Evolutionary conservation across 2,329 filamentous ascomycete species (phyloP).

Genomic region (Diaporthe vaccinii): DNA sequence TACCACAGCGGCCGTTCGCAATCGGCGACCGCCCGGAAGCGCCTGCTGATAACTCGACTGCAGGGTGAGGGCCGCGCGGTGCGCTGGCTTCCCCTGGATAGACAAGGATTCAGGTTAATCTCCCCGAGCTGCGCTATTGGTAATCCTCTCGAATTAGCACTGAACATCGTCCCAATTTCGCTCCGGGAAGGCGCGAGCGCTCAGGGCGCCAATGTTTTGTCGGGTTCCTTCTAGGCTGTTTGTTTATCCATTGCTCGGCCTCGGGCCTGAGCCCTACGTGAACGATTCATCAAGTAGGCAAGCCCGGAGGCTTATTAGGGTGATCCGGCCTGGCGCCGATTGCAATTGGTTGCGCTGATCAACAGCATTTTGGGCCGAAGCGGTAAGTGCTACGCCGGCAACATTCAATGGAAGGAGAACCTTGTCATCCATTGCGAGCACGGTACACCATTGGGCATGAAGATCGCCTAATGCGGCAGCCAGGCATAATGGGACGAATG

Average conservation of each 20-base stretch:
- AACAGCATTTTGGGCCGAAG: not conserved
- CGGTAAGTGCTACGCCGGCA: not conserved
- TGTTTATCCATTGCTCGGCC: not conserved
- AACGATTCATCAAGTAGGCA: not conserved
- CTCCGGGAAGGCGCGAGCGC: not conserved
- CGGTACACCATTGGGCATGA: not conserved
- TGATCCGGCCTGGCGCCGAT: not conserved
- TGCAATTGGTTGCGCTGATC: not conserved
- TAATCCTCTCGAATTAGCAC: not conserved
- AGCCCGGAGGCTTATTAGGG: not conserved
- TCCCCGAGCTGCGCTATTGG: not conserved
- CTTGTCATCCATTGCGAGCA: not conserved
- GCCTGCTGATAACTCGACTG: not conserved
- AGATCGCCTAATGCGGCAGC: not conserved
- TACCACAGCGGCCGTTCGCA: not conserved
- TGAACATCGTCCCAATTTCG: not conserved
- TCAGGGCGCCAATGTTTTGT: not conserved
- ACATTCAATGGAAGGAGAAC: not conserved
- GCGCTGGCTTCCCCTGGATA: not conserved
- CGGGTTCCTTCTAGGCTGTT: not conserved
- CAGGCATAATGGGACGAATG: not conserved
- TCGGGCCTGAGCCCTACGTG: not conserved
- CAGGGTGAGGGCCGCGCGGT: not conserved
- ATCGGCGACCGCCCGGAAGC: not conserved
- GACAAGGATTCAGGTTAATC: not conserved